Evolutionary conservation across 75 land plant genomes (phyloP), one percentile per base, ranked within the genome.

Genomic region (Selaginella moellendorffii): DNA sequence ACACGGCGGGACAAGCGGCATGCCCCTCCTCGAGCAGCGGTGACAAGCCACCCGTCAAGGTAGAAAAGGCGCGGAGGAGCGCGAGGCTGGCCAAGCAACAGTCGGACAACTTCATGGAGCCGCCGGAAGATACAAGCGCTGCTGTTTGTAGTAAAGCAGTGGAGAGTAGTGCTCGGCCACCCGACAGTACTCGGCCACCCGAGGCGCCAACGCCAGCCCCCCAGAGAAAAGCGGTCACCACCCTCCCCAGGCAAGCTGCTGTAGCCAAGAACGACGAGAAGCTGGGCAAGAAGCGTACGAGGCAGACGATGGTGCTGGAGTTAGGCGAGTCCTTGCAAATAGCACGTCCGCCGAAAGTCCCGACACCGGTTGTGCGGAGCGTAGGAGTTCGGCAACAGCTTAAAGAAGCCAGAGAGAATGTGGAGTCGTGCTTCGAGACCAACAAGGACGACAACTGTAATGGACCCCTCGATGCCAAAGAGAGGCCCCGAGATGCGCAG

Each of bases 231-330:
- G 14, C 5, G 46, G 5, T n/a, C n/a, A n/a, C n/a, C n/a, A n/a
- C n/a, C n/a, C n/a, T n/a, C n/a, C n/a, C n/a, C n/a, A n/a, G n/a
- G 46, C 10, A 36, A 36, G 14, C 5, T 36, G 46, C 46, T 36
- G 14, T 5, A 36, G 46, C 46, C 14, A 36, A 36, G 14, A 85
- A 75, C 61, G 90, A 85, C 66, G 87, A 80, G 12, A 89, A 73
- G 85, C 70, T 84, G 9, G 98, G 95, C 10, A 93, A 90, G 62
- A 83, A 90, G 66, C 81, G 97, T 19, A 73, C 25, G 24, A 74
- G 97, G 22, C 88, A 86, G 61, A 86, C 84, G 0, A 71, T 86
- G 82, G 75, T 93, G 68, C 72, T 93, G 26, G 83, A 84, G 31
- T 68, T 82, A 0, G 51, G 64, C 42, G 87, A 86, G 63, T 88